Evolutionary conservation across 2,329 filamentous ascomycete genomes (phyloP), one percentile per base, ranked within the genome.

Genomic region (Ceratocystis destructans): DNA sequence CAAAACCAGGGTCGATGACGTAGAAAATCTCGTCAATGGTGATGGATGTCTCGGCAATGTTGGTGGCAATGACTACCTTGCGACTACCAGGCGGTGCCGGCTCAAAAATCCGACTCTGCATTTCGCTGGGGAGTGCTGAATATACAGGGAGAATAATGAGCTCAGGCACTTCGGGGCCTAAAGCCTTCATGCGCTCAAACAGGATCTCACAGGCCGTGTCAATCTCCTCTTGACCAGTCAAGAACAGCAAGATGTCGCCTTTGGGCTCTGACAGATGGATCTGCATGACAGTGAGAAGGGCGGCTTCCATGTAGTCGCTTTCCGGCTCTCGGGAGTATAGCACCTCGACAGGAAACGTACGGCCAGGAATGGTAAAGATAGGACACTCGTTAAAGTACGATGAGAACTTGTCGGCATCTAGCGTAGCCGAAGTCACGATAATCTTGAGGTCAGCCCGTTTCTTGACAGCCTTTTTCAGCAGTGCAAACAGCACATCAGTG

Each of bases 1-100:
- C 93, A 71, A 97, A 99, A 1, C 94, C 94, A 1, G 94, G 92
- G 72, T 99, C 94, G 17, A 99, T 87, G 20, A 99, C 95, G 73
- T 96, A 97, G 77, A 93, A 96, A 70, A 99, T 96, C 62, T 93
- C 89, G 73, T 99, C 94, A 70, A 99, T 97, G 0, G 94, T 99
- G 73, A 99, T 94, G 65, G 90, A 96, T 0, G 94, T 99, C 74
- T 99, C 94, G 0, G 94, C 94, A 72, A 99, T 99, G 71, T 99
- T 99, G 45, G 94, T 99, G 1, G 94, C 94, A 73, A 99, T 96
- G 68, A 99, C 90, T 1, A 97, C 91, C 76, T 99, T 99, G 66
- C 94, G 83, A 65, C 84, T 86, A 17, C 93, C 93, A 0, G 87
- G 81, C 0, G 93, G 90, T 0, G 94, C 89, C 1, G 93, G 92